Conservation (phyloP, 345 rosid genomes). For the Eucalyptus regnans region DNA sequence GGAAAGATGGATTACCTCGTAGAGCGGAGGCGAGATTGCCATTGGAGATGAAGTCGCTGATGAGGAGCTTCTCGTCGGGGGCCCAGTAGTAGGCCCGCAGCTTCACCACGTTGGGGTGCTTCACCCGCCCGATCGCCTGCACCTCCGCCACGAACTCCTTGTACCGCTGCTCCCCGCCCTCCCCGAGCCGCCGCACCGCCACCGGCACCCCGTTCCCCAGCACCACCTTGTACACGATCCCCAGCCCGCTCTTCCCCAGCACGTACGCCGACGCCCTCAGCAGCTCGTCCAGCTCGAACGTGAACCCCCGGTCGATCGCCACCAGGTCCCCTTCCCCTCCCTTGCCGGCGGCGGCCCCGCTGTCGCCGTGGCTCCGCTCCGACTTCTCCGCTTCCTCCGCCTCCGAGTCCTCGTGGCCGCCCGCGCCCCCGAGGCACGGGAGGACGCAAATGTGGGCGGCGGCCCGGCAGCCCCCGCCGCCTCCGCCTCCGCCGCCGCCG, state of each 20-base stretch:
- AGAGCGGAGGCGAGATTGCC: slow-evolving; percentile 87
- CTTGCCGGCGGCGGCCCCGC: slow-evolving; percentile 1
- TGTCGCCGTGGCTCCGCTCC: slow-evolving; percentile 9
- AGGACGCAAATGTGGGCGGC: slow-evolving; percentile 11
- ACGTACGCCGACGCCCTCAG: slow-evolving; percentile 96
- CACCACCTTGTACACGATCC: slow-evolving; percentile 95
- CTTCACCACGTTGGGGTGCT: slow-evolving; percentile 90
- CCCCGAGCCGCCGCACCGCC: slow-evolving; percentile 90
- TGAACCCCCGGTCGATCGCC: slow-evolving; percentile 87
- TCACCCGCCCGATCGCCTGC: slow-evolving; percentile 80
- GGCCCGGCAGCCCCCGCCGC: not conserved
- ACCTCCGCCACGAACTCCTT: slow-evolving; percentile 87
- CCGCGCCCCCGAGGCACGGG: slow-evolving; percentile 9
- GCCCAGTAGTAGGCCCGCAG: slow-evolving; percentile 99
- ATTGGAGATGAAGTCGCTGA: slow-evolving; percentile 79
- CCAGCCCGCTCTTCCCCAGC: slow-evolving; percentile 92
- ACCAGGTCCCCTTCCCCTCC: slow-evolving; percentile 72
- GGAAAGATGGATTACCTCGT: slow-evolving; percentile 27
- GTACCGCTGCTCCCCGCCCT: slow-evolving; percentile 91
- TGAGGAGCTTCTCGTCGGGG: slow-evolving; percentile 88
- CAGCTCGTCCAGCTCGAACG: slow-evolving; percentile 86
- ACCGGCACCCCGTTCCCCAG: slow-evolving; percentile 91
- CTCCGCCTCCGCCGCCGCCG: slow-evolving; percentile 20
- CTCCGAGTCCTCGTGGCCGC: slow-evolving; percentile 62
- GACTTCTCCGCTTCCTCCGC: slow-evolving; percentile 40